A percentile compares a stretch with the other conserved stretches of the same genome.
phyloP scores from a whole-genome alignment of 805 yeast species.

The Teunomyces barrocoloradensis region DNA sequence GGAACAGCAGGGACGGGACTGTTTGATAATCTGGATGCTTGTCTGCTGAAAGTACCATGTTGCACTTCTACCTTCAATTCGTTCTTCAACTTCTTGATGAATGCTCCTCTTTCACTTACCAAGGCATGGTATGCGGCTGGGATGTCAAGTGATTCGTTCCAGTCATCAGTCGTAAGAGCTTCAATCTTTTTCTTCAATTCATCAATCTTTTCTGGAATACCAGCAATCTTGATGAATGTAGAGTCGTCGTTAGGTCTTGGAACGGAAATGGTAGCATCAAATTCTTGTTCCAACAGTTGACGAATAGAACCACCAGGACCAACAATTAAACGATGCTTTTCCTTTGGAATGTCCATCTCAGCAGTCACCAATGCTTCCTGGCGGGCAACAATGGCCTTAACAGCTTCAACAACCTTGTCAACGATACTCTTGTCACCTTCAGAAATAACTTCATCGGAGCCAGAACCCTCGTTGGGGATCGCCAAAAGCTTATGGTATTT shows the following conservation, averaged over 20 bases:
- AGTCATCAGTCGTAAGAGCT: constrained; percentile 59
- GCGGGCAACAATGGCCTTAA: constrained; percentile 60
- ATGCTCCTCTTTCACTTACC: constrained; percentile 66
- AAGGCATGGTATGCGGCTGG: constrained; percentile 59
- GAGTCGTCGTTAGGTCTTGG: constrained; percentile 59
- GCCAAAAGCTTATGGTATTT: constrained; percentile 57
- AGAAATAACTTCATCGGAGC: constrained; percentile 56
- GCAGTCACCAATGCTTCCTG: constrained; percentile 59
- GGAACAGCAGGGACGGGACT: constrained; percentile 46
- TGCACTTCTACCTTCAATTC: constrained; percentile 57
- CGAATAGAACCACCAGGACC: constrained; percentile 81
- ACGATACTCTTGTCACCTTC: constrained; percentile 79
- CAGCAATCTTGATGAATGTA: constrained; percentile 55
- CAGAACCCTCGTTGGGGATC: constrained; percentile 67
- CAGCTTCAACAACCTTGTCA: constrained; percentile 57
- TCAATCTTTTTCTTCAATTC: constrained; percentile 60
- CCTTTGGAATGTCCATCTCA: constrained; percentile 59
- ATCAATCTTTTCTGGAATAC: constrained; percentile 64
- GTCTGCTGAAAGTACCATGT: constrained; percentile 51
- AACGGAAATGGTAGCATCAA: constrained; percentile 58
- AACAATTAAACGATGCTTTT: constrained; percentile 70
- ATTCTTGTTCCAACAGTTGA: constrained; percentile 68
- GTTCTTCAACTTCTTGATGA: constrained; percentile 51
- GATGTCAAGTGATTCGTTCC: constrained; percentile 52
- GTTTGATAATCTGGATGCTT: constrained; percentile 50